Evolutionary conservation across 169 alveolate species (phyloP).

Genomic region (Toxoplasma gondii): DNA sequence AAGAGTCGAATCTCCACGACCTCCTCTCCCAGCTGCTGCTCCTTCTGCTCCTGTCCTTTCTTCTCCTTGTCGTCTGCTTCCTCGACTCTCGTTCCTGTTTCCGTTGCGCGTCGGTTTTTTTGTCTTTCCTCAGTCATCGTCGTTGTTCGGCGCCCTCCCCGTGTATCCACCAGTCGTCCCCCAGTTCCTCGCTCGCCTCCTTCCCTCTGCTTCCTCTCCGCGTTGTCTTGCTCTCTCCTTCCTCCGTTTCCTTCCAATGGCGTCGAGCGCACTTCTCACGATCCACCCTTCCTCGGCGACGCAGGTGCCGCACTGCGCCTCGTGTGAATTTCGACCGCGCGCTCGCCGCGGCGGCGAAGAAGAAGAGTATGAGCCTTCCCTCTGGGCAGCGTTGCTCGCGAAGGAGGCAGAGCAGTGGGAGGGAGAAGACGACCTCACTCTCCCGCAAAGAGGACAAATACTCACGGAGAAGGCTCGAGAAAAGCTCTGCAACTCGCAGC

Average conservation of each 20-base stretch:
- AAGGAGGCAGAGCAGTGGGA: slow-evolving; percentile 1
- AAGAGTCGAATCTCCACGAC: no score
- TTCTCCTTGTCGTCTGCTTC: no score
- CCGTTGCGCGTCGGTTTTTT: no score
- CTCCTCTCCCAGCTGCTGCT: no score
- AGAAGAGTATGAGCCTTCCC: background rate
- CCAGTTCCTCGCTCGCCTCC: no score
- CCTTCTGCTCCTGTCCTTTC: no score
- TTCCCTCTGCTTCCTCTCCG: background rate
- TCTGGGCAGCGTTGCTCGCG: slow-evolving; percentile 1
- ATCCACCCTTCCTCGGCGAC: background rate
- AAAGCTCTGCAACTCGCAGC: background rate
- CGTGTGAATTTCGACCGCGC: background rate
- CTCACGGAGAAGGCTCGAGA: background rate
- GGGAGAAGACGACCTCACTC: background rate
- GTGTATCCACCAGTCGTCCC: no score
- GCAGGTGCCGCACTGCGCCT: slow-evolving; percentile 1
- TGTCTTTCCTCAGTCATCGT: no score
- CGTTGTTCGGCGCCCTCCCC: no score
- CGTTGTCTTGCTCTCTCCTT: background rate
- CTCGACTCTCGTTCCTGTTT: no score
- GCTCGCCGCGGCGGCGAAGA: background rate
- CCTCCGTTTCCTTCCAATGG: background rate
- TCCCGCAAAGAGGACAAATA: background rate
- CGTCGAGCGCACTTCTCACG: background rate